Evolutionary conservation across 1,284 basidiomycete genomes (phyloP), one percentile per base, ranked within the genome.

Genomic region (Mrakiaceae sp.): DNA sequence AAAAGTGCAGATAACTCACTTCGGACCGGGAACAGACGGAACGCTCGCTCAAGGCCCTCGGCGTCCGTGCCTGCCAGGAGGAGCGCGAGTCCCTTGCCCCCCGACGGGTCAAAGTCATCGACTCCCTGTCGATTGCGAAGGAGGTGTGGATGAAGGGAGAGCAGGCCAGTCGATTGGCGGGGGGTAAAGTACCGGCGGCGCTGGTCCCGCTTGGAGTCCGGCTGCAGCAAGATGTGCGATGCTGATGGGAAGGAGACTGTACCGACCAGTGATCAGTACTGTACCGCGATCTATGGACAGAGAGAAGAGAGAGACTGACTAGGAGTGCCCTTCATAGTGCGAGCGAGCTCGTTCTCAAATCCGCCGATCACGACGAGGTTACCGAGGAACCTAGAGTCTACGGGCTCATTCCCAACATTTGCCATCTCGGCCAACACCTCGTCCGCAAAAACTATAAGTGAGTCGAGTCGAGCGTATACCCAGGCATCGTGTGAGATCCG

Each of bases 1-100:
- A 4, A 40, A 58, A 43, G 40, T 9, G 4, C 4, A 9, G 39
- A 6, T 5, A 11, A 62, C 59, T 4, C n/a, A 65, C 64, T 92
- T 10, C 90, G 82, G 39, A 87, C 81, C 1, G 90, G 89, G 69
- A 91, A 86, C n/a, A 90, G 76, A 47, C 86, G 80, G 1, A 81
- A 73, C 0, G 81, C 82, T 58, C 83, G 79, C 72, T 90, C 88
- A 4, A 89, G 75, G 1, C 84, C 85, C 2, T 71, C 68, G 0
- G 70, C 68, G 68, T 84, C 83, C 5, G 81, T 80, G 4, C 82
- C 83, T 7, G 84, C 76, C 27, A 90, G 75, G 67, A 90, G 81
- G 5, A 87, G 73, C 66, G 83, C 77, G 4, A 81, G 71, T 0
- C 76, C 76, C 0, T 69, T 69, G 0, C 70, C 12, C 44, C 75